Evolutionary conservation across 1,284 basidiomycete species (phyloP), one percentile per base, ranked within the genome.

Genomic region (Cryptococcus amylolentus): DNA sequence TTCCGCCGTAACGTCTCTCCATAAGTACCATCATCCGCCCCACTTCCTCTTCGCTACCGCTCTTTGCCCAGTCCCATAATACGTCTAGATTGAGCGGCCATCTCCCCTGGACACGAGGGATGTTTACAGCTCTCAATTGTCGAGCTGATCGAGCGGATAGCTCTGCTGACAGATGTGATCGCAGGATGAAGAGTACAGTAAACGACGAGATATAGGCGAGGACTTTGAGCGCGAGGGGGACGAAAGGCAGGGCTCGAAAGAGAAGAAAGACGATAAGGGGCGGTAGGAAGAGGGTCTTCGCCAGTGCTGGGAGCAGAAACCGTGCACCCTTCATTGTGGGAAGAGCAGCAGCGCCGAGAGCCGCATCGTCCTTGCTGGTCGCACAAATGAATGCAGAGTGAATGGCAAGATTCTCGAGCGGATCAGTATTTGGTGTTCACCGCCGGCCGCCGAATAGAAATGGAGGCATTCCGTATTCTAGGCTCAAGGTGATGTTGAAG

Each of bases 51-150:
- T 66, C 64, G 16, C 59, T 60, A 4, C 69, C 65, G 20, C 61
- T 62, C 40, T 56, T 60, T 9, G 62, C 57, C 72, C 72, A 74
- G 39, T 69, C 65, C 5, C 64, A 31, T 39, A 74, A 49, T 20
- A 74, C 52, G 60, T 74, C 72, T 18, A 74, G 27, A 45, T 72
- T 74, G 26, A 73, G 49, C 8, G 65, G 66, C 61, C 61, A 64
- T 56, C 58, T 54, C n/a, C 71, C 67, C 23, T 54, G 40, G 10
- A 71, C 68, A 10, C 58, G 41, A 13, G 67, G 67, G 13, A 70
- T 67, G 9, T 61, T 49, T n/a, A 37, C 44, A 3, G 67, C 67
- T 42, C 62, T 62, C 2, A 56, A 26, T 4, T 16, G 4, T 46
- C 44, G 53, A 4, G 67, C 65, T 20, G 46, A 23, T 12, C 50